These are phyloP conservation scores for Morella rubra DNA, from an alignment of 306 rosid genomes.

Conservation along the genomic window DNA sequence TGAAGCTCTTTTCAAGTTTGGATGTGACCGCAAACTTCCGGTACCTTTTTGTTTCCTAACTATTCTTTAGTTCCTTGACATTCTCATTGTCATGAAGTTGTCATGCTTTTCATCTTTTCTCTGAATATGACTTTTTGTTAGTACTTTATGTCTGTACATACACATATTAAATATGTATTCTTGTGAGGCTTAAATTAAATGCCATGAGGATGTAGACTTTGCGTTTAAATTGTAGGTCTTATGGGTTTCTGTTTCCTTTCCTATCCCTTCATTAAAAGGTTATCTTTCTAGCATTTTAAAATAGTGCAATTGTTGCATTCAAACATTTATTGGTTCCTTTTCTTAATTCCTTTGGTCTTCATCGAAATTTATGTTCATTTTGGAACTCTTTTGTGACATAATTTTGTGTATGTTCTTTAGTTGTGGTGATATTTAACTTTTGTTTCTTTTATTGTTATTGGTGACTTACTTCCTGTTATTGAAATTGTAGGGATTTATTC, in stretches of 20 bases:
- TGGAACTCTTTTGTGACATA: not conserved
- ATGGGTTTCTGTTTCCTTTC: not conserved
- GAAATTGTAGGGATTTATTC: slow-evolving; percentile 73
- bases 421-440: not conserved
- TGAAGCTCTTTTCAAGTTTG: slow-evolving; percentile 62
- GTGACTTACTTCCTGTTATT: slow-evolving; percentile 11
- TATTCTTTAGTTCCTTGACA: not conserved
- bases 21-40: slow-evolving; percentile 60
- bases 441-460: not conserved
- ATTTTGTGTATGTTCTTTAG: not conserved
- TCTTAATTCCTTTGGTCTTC: not conserved
- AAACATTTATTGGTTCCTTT: not conserved
- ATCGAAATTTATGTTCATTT: not conserved
- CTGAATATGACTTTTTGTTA: not conserved
- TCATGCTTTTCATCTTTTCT: not conserved
- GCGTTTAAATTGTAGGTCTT: not conserved
- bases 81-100: slow-evolving; percentile 14
- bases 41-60: slow-evolving; percentile 35
- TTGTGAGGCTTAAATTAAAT: not conserved
- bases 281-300: not conserved
- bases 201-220: not conserved
- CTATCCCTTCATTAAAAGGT: not conserved
- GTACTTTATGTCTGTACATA: not conserved
- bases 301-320: not conserved
- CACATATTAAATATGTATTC: not conserved